phyloP scores from a whole-genome alignment of 2,329 filamentous ascomycete species.

The Hypoxylon sp. region DNA sequence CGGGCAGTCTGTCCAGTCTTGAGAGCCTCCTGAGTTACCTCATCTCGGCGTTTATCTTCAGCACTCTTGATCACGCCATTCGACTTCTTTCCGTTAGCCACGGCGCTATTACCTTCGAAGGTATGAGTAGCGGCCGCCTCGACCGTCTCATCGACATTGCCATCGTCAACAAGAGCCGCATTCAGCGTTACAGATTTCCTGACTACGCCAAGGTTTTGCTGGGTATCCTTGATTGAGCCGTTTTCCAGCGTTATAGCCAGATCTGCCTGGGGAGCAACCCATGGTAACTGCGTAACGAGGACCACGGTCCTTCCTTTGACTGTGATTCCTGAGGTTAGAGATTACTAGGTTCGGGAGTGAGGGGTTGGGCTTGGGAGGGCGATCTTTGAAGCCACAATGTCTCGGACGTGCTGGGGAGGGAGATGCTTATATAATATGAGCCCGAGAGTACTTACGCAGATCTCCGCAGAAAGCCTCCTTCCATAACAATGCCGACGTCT shows the following conservation, averaged over 20 bases:
- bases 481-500: slow-evolving; percentile 70
- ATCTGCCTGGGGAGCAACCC: slow-evolving; percentile 67
- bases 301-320: slow-evolving; percentile 68
- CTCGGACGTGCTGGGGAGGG: not conserved
- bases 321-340: slow-evolving; percentile 4
- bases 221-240: slow-evolving; percentile 59
- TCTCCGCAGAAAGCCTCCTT: slow-evolving; percentile 71
- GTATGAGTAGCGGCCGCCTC: slow-evolving; percentile 44
- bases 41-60: slow-evolving; percentile 57
- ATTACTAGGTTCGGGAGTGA: not conserved
- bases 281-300: slow-evolving; percentile 70
- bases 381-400: not conserved
- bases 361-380: not conserved
- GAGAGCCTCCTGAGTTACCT: slow-evolving; percentile 65
- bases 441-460: slow-evolving; percentile 53
- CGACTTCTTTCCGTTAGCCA: slow-evolving; percentile 38
- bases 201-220: slow-evolving; percentile 63
- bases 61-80: slow-evolving; percentile 53
- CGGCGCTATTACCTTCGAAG: slow-evolving; percentile 36
- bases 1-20: slow-evolving; percentile 63
- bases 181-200: slow-evolving; percentile 63
- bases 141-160: slow-evolving; percentile 53
- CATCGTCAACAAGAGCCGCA: slow-evolving; percentile 57
- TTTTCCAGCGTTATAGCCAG: slow-evolving; percentile 63
- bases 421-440: not conserved